phyloP scores from a whole-genome alignment of 805 yeast genomes.

The Jamesozyma gamospora region DNA sequence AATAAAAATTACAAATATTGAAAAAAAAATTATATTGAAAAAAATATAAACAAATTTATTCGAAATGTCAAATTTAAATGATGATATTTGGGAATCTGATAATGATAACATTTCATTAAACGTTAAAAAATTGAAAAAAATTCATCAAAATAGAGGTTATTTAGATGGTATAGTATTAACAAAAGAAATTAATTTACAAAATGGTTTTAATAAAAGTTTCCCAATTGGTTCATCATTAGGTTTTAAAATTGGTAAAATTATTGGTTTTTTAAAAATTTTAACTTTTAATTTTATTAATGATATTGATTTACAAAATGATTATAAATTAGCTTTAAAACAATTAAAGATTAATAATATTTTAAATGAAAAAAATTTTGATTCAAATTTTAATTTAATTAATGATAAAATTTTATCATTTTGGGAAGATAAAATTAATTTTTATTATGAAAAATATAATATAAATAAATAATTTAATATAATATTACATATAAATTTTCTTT shows the following conservation, averaged over 20 bases:
- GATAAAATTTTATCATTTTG: conserved; percentile 37
- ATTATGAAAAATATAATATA: conserved; percentile 12
- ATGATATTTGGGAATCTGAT: conserved; percentile 12
- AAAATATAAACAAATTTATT: not conserved
- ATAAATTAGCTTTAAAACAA: conserved; percentile 39
- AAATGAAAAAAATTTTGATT: conserved; percentile 43
- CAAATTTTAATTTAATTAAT: conserved; percentile 31
- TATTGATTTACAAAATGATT: conserved; percentile 15
- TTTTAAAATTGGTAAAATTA: conserved; percentile 47
- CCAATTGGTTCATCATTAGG: conserved; percentile 70
- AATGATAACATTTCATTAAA: conserved; percentile 21
- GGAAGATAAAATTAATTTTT: conserved; percentile 25
- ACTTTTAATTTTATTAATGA: conserved; percentile 12
- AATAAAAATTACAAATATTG: no score
- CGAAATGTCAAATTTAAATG: not conserved
- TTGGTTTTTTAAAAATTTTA: conserved; percentile 42
- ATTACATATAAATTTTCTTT: not conserved
- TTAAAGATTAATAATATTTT: conserved; percentile 51
- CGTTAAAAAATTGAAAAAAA: conserved; percentile 43
- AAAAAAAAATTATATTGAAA: not conserved
- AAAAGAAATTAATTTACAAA: conserved; percentile 60
- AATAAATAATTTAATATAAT: not conserved
- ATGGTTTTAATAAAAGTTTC: conserved; percentile 74
- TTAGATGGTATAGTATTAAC: conserved; percentile 66
- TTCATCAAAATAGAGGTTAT: conserved; percentile 73